Base-by-base conservation (phyloP, 2,329 filamentous ascomycete genomes). In the Microsporum audouinii region DNA sequence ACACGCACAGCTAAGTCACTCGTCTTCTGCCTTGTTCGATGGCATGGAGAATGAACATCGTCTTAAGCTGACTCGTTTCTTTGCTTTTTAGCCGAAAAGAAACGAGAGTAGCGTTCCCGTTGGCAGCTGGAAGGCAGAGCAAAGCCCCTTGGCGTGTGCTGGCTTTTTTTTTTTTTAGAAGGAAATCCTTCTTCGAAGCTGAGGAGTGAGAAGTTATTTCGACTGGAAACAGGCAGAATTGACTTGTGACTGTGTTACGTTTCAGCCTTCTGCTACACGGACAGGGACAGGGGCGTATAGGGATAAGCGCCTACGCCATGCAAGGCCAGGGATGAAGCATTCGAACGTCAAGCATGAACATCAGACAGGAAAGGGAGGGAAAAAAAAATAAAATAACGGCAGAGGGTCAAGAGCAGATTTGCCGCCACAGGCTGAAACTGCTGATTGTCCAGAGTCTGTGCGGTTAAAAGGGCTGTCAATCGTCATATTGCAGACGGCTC, bases 31-130 rank as follows among this genome's bases (percentile, higher is more conserved):
- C 12, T 43, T 43, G 39, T 14, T 43, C n/a, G 4, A 43, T 12
- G n/a, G n/a, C n/a, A 17, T 5, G 39, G 27, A 5, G 2, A 31
- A 47, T 27, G 5, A 33, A 12, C 49, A 2, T 34, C 27, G 14
- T 6, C 12, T 5, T n/a, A 1, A 34, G 10, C 27, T 33, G 49
- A 29, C 49, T n/a, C 29, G 49, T n/a, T 33, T 17, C 10, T n/a
- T 33, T 53, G 49, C 29, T 34, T 53, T 53, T 53, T 33, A 33
- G 49, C 49, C 39, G 49, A 51, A 51, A 51, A 51, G 47, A 51
- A 51, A 51, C 47, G 47, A 53, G 49, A 53, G 17, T 23, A 23
- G 17, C 17, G 17, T 23, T 23, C 17, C 17, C 17, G 17, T 23
- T 23, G 17, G 17, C 17, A 23, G 17, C 17, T 23, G 6, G 39